These are phyloP conservation scores for Boletellus ananas DNA, from an alignment of 768 basidiomycete genomes.

Conservation along the genomic window DNA sequence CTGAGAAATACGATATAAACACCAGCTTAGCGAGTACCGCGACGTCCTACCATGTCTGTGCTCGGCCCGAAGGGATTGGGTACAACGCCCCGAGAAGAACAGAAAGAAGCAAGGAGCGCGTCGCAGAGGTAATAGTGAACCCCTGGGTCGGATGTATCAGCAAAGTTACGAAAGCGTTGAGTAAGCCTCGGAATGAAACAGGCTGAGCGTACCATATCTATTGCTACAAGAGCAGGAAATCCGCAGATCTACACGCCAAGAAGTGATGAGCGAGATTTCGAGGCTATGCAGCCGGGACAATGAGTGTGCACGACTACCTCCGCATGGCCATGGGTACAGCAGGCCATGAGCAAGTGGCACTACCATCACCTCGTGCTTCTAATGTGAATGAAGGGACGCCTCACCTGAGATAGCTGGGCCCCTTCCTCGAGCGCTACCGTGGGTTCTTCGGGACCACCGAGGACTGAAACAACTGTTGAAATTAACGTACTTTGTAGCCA, in stretches of 20 bases:
- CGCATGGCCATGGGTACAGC: background rate
- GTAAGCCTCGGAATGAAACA: background rate
- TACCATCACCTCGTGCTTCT: background rate
- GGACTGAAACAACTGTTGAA: background rate
- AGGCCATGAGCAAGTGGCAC: background rate
- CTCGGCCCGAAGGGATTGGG: constrained; percentile 10
- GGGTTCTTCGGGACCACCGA: background rate
- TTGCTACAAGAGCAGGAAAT: background rate
- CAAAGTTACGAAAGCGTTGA: background rate
- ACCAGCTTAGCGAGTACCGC: background rate
- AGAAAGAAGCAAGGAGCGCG: constrained; percentile 9
- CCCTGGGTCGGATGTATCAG: background rate
- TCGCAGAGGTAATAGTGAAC: background rate
- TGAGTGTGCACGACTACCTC: background rate
- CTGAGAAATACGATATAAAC: constrained; percentile 19
- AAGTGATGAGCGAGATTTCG: constrained; percentile 6
- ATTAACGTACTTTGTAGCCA: constrained; percentile 1
- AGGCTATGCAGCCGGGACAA: background rate
- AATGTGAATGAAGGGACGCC: background rate
- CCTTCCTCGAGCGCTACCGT: background rate
- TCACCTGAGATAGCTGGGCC: constrained; percentile 11
- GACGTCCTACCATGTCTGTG: constrained; percentile 29
- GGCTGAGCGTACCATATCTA: constrained; percentile 4
- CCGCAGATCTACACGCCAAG: background rate
- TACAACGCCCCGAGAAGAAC: constrained; percentile 13